Conservation (phyloP, 768 basidiomycete genomes). For the Pleurotus citrinopileatus region DNA sequence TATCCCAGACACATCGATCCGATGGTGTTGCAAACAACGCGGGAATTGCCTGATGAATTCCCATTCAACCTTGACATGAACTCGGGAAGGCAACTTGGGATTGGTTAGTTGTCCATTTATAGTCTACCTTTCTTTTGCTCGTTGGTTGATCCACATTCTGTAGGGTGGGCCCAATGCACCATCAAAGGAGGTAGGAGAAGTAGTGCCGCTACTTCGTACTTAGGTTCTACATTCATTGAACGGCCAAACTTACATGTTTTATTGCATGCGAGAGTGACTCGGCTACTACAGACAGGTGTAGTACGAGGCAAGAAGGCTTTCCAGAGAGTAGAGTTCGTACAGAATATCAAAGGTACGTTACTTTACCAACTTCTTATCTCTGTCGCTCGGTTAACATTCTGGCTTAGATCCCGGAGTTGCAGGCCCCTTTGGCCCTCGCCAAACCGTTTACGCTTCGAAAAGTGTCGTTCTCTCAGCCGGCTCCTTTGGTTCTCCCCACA, state of each 20-base stretch:
- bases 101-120: too few relatives aligned
- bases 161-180: slow-evolving; percentile 21
- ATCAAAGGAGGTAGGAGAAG: slow-evolving; percentile 17
- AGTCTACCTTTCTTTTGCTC: too few relatives aligned
- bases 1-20: too few relatives aligned
- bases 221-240: slow-evolving; percentile 17
- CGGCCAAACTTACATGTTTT: slow-evolving; percentile 25
- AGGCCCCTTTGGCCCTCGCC: background rate
- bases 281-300: slow-evolving; percentile 5
- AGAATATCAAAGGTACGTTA: slow-evolving; percentile 5
- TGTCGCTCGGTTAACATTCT: background rate
- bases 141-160: too few relatives aligned
- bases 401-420: too few relatives aligned
- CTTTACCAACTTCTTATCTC: background rate
- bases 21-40: too few relatives aligned
- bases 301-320: slow-evolving; percentile 8
- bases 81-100: too few relatives aligned
- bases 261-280: slow-evolving; percentile 16
- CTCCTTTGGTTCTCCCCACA: slow-evolving; percentile 21
- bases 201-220: slow-evolving; percentile 23
- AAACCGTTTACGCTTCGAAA: slow-evolving; percentile 6
- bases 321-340: slow-evolving; percentile 18
- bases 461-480: slow-evolving; percentile 30
- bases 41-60: too few relatives aligned
- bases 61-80: too few relatives aligned